Evolutionary conservation across 1,284 basidiomycete species (phyloP).

Genomic region (Phaffia rhodozyma): DNA sequence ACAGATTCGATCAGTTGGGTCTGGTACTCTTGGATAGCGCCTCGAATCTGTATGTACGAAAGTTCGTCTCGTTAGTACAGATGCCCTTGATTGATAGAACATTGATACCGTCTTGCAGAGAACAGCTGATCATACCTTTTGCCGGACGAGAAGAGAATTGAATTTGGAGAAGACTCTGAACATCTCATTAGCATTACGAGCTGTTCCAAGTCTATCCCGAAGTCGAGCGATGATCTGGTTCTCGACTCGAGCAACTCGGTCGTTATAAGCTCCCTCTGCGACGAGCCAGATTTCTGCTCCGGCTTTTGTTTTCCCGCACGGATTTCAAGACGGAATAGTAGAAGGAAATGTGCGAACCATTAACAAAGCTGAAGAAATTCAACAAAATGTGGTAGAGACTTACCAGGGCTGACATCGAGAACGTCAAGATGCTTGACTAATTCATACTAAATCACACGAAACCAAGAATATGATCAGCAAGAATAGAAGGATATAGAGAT

Average conservation of each 20-base stretch:
- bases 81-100: neutral
- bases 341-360: neutral
- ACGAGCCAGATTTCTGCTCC: slow-evolving; percentile 98
- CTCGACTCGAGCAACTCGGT: slow-evolving; percentile 91
- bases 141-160: slow-evolving; percentile 91
- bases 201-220: slow-evolving; percentile 84
- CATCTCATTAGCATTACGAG: slow-evolving; percentile 97
- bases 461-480: slow-evolving; percentile 4
- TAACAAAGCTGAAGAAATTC: neutral
- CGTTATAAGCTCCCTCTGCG: slow-evolving; percentile 91
- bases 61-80: neutral
- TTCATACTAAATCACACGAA: slow-evolving; percentile 49
- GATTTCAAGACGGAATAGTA: slow-evolving; percentile 2
- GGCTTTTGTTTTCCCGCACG: slow-evolving; percentile 42
- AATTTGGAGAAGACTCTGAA: slow-evolving; percentile 98
- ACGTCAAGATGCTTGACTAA: slow-evolving; percentile 92
- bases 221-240: slow-evolving; percentile 94
- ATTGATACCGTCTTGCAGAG: neutral
- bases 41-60: slow-evolving; percentile 53
- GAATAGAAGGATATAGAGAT: no score
- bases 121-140: slow-evolving; percentile 55
- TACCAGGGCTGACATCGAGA: slow-evolving; percentile 77
- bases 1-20: slow-evolving; percentile 95
- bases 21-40: slow-evolving; percentile 98
- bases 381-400: slow-evolving; percentile 25